Evolutionary conservation across 495 filamentous ascomycete genomes (phyloP), one percentile per base, ranked within the genome.

Genomic region (Baudoinia panamericana): DNA sequence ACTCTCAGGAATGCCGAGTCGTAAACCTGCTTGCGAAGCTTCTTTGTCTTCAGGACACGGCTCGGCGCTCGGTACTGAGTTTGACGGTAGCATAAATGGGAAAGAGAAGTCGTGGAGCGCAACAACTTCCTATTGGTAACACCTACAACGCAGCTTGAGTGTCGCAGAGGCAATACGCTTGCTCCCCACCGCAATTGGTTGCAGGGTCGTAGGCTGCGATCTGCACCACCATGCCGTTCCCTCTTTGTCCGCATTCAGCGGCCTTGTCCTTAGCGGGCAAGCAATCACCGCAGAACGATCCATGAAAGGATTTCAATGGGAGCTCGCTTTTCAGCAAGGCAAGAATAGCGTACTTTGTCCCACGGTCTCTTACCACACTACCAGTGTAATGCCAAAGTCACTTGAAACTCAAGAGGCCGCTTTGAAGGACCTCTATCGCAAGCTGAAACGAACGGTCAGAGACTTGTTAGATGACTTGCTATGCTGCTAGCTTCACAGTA

Each of bases 351-450:
- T n/a, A n/a, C n/a, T n/a, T n/a, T n/a, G n/a, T n/a, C n/a, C n/a
- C n/a, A 15, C 4, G 3, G 9, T 39, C 8, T 16, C 24, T 17
- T 8, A 8, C 4, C 37, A 29, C 37, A 28, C 26, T 13, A 17
- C 24, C 23, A 29, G n/a, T n/a, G n/a, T 30, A 2, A 11, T 19
- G 13, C 13, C 12, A 17, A 4, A 41, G 31, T 27, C 31, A 3
- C 11, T 16, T 41, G 20, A 36, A 35, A 24, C 30, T 30, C 40
- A 43, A 36, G 40, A 43, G 31, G 30, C 31, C 16, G 30, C 40
- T 6, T 19, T 43, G 40, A 43, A 36, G 40, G 25, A 34, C 5
- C 40, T 43, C 2, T 43, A 36, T 36, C 40, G 40, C 40, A 26
- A 24, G 22, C 19, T 36, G 13, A 43, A 13, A 30, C 25, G 22